Evolutionary conservation across 345 rosid genomes (phyloP), one percentile per base, ranked within the genome.

Genomic region (Eucalyptus decipiens): DNA sequence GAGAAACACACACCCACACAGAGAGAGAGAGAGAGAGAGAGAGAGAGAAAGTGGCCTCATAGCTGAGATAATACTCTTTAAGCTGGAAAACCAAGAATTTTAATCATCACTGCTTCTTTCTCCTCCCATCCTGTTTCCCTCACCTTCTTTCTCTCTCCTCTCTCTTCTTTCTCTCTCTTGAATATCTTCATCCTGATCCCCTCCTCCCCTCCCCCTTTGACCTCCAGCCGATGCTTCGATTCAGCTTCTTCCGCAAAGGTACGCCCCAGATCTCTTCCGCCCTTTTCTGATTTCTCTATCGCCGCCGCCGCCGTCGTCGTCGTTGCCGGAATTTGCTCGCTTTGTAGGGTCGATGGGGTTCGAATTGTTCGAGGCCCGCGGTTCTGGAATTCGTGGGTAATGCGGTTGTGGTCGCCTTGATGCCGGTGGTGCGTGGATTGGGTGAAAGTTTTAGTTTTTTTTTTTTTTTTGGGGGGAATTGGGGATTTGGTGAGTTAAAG

Each of bases 161-260:
- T 19, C 47, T 76, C 81, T 11, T 37, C 45, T 72, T 24, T 37
- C 83, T 76, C 8, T 76, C 28, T 76, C 83, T 40, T 40, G 28
- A 11, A 10, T 51, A 51, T 86, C 54, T 45, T 47, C 26, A 12
- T n/a, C 87, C 87, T 86, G 87, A 40, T 50, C 62, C 62, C 34
- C 9, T 45, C 19, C 32, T 23, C 9, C 51, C 15, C 54, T 80
- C 43, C 62, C 56, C 62, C 87, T 88, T 88, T 92, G 60, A 88
- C 89, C 89, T 54, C 86, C 93, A 40, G 88, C 89, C 89, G 69
- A 96, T 96, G 97, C 97, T 95, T 94, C 96, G 94, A 83, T 94
- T 94, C 89, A 90, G 92, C 94, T 95, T 95, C 92, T 90, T 96
- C 91, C 95, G 93, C 47, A 93, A 95, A 95, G 98, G 58, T 52